A percentile compares a stretch with the other conserved stretches of the same genome.
phyloP scores from a whole-genome alignment of 257 asterid species.

The Solanum clarkiae region DNA sequence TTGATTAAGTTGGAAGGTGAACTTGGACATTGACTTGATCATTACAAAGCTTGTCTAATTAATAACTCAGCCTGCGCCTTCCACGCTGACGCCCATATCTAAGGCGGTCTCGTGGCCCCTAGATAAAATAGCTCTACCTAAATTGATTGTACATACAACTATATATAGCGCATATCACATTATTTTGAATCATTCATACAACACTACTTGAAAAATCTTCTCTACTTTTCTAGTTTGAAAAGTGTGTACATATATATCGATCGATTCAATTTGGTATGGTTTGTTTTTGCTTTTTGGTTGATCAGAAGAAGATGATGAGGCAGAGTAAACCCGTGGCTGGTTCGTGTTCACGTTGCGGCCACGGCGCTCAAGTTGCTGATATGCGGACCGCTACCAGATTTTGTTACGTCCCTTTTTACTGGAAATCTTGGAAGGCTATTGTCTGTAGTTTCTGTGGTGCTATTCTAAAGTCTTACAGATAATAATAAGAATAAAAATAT shows the following conservation, averaged over 20 bases:
- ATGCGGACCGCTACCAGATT: constrained; percentile 69
- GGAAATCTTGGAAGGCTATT: constrained; percentile 73
- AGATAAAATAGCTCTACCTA: background rate
- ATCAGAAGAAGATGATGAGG: constrained; percentile 49
- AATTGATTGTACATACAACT: background rate
- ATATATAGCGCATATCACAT: background rate
- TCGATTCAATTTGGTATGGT: constrained; percentile 13
- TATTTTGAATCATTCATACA: background rate
- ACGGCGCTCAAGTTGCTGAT: constrained; percentile 60
- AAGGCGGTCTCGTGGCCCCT: background rate
- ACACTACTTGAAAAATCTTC: background rate
- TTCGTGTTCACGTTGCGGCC: constrained; percentile 62
- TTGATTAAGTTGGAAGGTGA: background rate
- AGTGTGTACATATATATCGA: background rate
- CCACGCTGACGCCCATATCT: background rate
- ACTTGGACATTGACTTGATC: background rate
- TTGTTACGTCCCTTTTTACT: constrained; percentile 55
- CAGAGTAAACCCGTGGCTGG: constrained; percentile 68
- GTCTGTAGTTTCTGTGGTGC: constrained; percentile 58
- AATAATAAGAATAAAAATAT: background rate
- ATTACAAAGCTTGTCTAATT: background rate
- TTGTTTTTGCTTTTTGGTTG: constrained; percentile 77
- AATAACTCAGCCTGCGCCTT: background rate
- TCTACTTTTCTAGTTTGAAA: background rate
- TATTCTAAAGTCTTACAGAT: constrained; percentile 51